Base-by-base conservation (phyloP, 2,329 filamentous ascomycete genomes). In the Colletotrichum godetiae region DNA sequence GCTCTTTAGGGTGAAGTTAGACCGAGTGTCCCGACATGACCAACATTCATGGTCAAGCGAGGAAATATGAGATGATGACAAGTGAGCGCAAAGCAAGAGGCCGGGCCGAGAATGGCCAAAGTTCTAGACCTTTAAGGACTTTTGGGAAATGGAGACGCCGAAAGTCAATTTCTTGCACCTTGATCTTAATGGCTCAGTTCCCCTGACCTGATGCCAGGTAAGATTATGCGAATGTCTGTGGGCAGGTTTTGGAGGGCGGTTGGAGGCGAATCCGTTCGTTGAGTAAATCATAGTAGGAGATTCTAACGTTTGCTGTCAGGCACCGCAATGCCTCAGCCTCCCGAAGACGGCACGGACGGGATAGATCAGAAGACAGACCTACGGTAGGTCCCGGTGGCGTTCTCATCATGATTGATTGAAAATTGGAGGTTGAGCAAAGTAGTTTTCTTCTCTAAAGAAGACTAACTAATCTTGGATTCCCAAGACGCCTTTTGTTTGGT, bases 161-260 rank as follows among this genome's bases (percentile, higher is more conserved):
- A 49, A n/a, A 49, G 42, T 49, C 42, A 49, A 22, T 12, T n/a
- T 42, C 33, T n/a, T 22, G 31, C 13, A 42, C 29, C 33, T 56
- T 19, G 33, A 13, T 52, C 33, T 56, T 13, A 33, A n/a, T 52
- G 64, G 63, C 63, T 31, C 63, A 22, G 24, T 5, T 8, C 12
- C 22, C 29, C 59, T 22, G 13, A 33, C 13, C 27, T 35, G 33
- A 29, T 35, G 13, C 5, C 22, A 37, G 12, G 27, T 46, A 68
- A 37, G 49, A 68, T 63, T 68, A n/a, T 12, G 35, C 8, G 15
- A 58, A 49, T n/a, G 69, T 72, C 69, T 11, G 65, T 72, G 69
- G 37, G 58, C 27, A 53, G 58, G 33, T 68, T 63, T 72, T 46
- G 8, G 56, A 11, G 8, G 42, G 19, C 19, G 42, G 42, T 49